phyloP scores from a whole-genome alignment of 192 early-diverging fungal genomes.

The Glomus cerebriforme region DNA sequence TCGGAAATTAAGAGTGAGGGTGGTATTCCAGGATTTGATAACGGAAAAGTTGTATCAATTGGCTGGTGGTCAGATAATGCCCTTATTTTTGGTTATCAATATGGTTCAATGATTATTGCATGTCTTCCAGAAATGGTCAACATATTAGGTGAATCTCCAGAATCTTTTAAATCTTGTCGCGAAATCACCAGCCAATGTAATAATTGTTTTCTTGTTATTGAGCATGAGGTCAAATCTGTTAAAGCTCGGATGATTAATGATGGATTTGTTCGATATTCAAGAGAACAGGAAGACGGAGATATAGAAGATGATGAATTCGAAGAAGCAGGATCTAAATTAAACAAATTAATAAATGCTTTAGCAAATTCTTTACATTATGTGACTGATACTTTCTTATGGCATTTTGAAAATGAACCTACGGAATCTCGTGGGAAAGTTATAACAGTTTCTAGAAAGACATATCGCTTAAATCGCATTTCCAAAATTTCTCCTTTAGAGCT shows the following conservation, averaged over 20 bases:
- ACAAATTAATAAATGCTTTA: slow-evolving; percentile 8
- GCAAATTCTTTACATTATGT: slow-evolving; percentile 28
- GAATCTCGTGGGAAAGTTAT: slow-evolving; percentile 42
- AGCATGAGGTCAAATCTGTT: slow-evolving; percentile 44
- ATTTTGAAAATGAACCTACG: slow-evolving; percentile 34
- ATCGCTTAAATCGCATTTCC: slow-evolving; percentile 40
- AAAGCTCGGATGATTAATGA: slow-evolving; percentile 44
- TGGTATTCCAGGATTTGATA: slow-evolving; percentile 44
- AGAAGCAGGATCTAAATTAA: slow-evolving; percentile 9
- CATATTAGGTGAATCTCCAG: slow-evolving; percentile 47
- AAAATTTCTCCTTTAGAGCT: slow-evolving; percentile 54
- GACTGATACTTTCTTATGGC: slow-evolving; percentile 32
- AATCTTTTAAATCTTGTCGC: slow-evolving; percentile 45
- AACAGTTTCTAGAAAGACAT: slow-evolving; percentile 37
- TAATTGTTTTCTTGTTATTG: slow-evolving; percentile 45
- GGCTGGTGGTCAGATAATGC: slow-evolving; percentile 59
- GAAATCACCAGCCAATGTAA: slow-evolving; percentile 41
- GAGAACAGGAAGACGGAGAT: slow-evolving; percentile 32
- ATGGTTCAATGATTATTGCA: slow-evolving; percentile 54
- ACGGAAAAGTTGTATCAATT: slow-evolving; percentile 47
- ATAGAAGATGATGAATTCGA: slow-evolving; percentile 14
- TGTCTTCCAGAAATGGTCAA: slow-evolving; percentile 47
- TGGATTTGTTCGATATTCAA: slow-evolving; percentile 30
- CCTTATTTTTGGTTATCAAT: slow-evolving; percentile 49
- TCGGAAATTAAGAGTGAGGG: slow-evolving; percentile 39